Conservation (phyloP, 148 eudicot genomes). For the Chenopodium formosanum region DNA sequence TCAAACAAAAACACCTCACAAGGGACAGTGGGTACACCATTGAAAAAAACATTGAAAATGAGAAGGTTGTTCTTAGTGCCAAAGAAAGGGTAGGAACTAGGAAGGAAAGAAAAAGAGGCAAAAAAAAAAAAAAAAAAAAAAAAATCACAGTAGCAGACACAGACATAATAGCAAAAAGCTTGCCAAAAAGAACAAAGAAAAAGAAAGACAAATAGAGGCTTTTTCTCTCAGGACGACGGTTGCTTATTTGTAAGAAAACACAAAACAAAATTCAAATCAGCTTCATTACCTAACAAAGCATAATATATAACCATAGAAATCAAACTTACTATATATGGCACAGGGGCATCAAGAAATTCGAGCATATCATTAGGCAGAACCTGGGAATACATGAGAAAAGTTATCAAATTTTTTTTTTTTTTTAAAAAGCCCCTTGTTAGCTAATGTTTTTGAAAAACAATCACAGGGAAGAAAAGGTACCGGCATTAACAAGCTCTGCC, state of each 20-base stretch:
- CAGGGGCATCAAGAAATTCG: constrained; percentile 98
- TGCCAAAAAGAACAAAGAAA: neutral
- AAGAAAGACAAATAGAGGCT: neutral
- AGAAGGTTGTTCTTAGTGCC: neutral
- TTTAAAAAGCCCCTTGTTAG: neutral
- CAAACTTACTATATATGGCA: constrained; percentile 85
- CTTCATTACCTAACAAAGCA: neutral
- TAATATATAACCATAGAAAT: neutral
- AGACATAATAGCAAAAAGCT: neutral
- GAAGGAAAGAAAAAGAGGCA: neutral
- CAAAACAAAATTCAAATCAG: neutral
- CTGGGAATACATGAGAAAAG: constrained; percentile 38
- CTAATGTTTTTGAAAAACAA: constrained; percentile 6
- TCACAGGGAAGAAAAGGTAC: constrained; percentile 38
- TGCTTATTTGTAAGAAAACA: neutral
- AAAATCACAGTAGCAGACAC: neutral
- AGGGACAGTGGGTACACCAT: too few relatives aligned
- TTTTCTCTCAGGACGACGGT: neutral
- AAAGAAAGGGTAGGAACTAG: neutral
- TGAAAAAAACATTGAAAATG: too few relatives aligned
- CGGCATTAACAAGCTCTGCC: constrained; percentile 98
- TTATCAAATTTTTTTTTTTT: neutral
- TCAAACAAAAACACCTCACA: too few relatives aligned
- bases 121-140: neutral
- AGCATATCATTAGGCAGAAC: constrained; percentile 95